A percentile compares a stretch with the other conserved stretches of the same genome.
Evolutionary conservation across 331 rosid species (phyloP).

Genomic region (Quercus lobata): DNA sequence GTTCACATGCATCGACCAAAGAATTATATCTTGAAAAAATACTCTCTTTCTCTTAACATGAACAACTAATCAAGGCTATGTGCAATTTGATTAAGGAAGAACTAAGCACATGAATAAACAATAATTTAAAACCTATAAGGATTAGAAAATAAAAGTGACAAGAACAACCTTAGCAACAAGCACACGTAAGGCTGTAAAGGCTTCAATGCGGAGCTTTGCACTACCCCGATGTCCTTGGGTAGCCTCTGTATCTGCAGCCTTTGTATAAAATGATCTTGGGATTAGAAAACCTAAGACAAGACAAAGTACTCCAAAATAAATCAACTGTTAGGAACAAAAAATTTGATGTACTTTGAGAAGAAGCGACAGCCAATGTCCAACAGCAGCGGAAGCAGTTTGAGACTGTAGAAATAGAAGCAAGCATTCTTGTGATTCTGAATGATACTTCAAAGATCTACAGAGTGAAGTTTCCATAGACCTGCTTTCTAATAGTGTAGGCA

Average conservation of each 20-base stretch:
- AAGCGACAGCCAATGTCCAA: constrained; percentile 97
- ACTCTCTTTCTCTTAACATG: not conserved
- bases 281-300: constrained; percentile 1
- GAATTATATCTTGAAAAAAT: not conserved
- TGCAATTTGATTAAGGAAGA: not conserved
- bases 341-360: constrained; percentile 66
- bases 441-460: constrained; percentile 16
- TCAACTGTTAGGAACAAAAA: not conserved
- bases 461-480: not conserved
- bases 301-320: not conserved
- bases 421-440: constrained; percentile 63
- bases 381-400: constrained; percentile 73
- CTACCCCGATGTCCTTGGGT: constrained; percentile 84
- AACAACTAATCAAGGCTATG: not conserved
- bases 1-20: not conserved
- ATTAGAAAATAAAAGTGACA: not conserved
- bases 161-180: constrained; percentile 78
- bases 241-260: constrained; percentile 93
- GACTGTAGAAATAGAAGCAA: constrained; percentile 72
- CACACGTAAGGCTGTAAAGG: constrained; percentile 67
- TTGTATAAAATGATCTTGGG: constrained; percentile 26
- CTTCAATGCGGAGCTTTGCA: constrained; percentile 70
- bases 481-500: constrained; percentile 50
- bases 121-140: not conserved
- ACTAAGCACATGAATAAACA: not conserved